Conservation (phyloP, 176 grass and related monocot genomes). For the Otatea glauca region DNA sequence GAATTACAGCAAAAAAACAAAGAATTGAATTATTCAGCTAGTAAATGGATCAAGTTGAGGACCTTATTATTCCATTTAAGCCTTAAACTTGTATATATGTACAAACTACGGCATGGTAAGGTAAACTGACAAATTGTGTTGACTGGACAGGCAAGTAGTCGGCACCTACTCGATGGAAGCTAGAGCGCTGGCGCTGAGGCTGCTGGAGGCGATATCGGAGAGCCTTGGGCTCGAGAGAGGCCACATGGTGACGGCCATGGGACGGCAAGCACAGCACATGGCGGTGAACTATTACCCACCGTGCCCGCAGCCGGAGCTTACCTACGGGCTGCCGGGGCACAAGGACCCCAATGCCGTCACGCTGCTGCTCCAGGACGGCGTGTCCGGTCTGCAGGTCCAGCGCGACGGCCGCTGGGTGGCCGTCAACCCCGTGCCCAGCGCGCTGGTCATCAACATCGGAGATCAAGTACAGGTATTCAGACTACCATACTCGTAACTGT, state of each 20-base stretch:
- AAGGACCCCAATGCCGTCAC: conserved; percentile 93
- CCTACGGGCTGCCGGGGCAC: conserved; percentile 81
- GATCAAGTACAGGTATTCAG: conserved; percentile 72
- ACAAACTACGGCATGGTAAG: neutral
- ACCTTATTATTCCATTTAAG: neutral
- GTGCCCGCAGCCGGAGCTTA: conserved; percentile 92
- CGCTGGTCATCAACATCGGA: conserved; percentile 86
- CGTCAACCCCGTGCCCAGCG: conserved; percentile 64
- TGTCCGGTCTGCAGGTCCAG: conserved; percentile 77
- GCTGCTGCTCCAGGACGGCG: conserved; percentile 85
- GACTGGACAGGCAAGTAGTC: conserved; percentile 55
- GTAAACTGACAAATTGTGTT: conserved; percentile 18
- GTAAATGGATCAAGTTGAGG: neutral
- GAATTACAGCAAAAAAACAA: neutral
- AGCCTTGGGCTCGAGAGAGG: conserved; percentile 67
- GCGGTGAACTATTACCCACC: conserved; percentile 92
- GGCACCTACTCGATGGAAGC: conserved; percentile 70
- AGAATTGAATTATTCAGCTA: neutral
- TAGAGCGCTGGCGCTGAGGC: conserved; percentile 60
- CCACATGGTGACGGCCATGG: conserved; percentile 84
- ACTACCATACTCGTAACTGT: neutral
- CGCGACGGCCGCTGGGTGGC: conserved; percentile 68
- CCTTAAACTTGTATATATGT: neutral
- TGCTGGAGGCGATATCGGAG: conserved; percentile 77
- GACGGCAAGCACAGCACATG: conserved; percentile 91